Evolutionary conservation across 2,329 filamentous ascomycete species (phyloP), one percentile per base, ranked within the genome.

Genomic region (Rhynchosporium secalis): DNA sequence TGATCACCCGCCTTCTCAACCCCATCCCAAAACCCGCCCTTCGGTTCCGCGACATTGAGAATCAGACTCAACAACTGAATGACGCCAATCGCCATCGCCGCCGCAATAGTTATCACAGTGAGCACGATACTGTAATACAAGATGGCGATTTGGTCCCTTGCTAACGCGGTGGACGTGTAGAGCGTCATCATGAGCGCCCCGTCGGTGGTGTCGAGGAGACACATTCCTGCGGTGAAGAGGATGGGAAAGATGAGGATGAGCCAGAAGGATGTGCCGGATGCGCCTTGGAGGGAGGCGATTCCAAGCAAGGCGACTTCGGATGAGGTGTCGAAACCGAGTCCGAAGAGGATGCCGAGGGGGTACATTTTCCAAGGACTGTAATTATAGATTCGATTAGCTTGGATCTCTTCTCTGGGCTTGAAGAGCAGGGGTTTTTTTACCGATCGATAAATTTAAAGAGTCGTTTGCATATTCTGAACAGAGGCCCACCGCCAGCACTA

Each of bases 141-240:
- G 52, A 97, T 93, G 0, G 93, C 92, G n/a, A 98, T 86, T 0
- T 84, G 83, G 71, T 98, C 93, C 62, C 89, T 81, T 0, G 91
- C 87, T 52, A 96, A 87, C 36, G 89, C 78, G 12, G 85, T 91
- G 45, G 88, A 90, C 0, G 93, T 92, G 76, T 99, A 98, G 1
- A 98, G 80, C 0, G 89, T 88, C 85, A 96, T 93, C 93, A 98
- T 98, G 26, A 97, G 81, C 1, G 94, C 94, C 29, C 94, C 94
- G 70, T 98, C 95, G 0, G 88, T 89, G 0, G 93, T 97, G 76
- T 98, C 95, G 5, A 98, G 80, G 28, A 98, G 82, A 75, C 93
- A 97, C 95, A 99, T 98, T 62, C 92, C 95, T 0, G 90, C 91
- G 88, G 94, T 97, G 72, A 98, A 98, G 0, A 98, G 78, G 1